These are phyloP conservation scores for Trichophyton verrucosum DNA, from an alignment of 2,329 filamentous ascomycete species.

Conservation along the genomic window DNA sequence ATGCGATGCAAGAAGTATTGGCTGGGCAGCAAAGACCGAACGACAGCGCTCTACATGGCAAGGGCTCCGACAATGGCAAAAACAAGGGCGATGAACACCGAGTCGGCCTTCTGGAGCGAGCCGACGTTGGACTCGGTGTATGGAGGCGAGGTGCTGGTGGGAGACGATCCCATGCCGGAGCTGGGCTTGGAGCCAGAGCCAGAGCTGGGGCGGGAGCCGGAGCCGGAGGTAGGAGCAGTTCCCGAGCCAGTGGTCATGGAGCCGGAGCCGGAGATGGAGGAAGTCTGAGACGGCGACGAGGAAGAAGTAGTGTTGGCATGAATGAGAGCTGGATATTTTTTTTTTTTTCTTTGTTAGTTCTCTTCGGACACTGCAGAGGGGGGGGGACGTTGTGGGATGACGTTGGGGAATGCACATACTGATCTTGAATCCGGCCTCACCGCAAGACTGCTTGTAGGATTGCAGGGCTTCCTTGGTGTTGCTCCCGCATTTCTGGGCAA, in stretches of 20 bases:
- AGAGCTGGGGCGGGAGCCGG: conserved; percentile 16
- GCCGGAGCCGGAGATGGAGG: conserved; percentile 6
- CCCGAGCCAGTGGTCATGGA: conserved; percentile 18
- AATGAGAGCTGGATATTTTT: neutral
- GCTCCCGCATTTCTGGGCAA: conserved; percentile 26
- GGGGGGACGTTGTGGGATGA: neutral
- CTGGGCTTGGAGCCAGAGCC: neutral
- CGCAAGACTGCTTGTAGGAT: conserved; percentile 30
- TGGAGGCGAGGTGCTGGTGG: neutral
- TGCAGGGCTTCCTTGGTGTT: conserved; percentile 25
- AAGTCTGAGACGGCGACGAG: neutral
- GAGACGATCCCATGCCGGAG: neutral
- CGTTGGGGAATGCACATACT: conserved; percentile 22
- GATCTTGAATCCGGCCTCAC: conserved; percentile 28
- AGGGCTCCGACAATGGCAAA: conserved; percentile 32
- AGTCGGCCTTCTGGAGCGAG: conserved; percentile 24
- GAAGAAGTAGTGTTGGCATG: conserved; percentile 1
- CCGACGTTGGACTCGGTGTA: conserved; percentile 17
- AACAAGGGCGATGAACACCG: conserved; percentile 27
- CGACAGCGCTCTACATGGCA: conserved; percentile 20
- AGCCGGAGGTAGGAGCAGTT: conserved; percentile 14
- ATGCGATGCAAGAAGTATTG: neutral
- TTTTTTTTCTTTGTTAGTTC: neutral
- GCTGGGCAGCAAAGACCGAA: neutral
- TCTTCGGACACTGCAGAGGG: neutral